These are phyloP conservation scores for Ophiostoma quercus DNA, from an alignment of 2,329 filamentous ascomycete genomes.

Conservation along the genomic window DNA sequence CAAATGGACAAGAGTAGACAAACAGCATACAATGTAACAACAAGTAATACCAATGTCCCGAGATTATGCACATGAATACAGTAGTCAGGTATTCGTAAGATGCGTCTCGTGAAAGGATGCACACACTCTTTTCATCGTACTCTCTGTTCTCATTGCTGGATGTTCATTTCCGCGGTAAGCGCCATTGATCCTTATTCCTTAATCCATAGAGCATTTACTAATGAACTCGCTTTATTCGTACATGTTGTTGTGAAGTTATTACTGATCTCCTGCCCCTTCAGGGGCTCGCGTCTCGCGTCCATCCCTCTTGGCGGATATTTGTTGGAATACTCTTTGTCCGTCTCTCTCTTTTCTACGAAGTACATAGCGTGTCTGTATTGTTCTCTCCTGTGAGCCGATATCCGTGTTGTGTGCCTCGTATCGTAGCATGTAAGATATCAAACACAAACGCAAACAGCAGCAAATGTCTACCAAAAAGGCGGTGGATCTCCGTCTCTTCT, in stretches of 20 bases:
- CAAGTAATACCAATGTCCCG: not conserved
- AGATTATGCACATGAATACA: not conserved
- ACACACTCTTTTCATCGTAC: not conserved
- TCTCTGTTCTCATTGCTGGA: not conserved
- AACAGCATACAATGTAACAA: not conserved
- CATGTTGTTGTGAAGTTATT: not conserved
- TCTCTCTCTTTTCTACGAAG: no score
- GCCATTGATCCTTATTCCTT: not conserved
- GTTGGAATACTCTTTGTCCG: not conserved
- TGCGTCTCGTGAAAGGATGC: not conserved
- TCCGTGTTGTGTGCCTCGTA: no score
- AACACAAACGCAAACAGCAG: no score
- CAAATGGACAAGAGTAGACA: not conserved
- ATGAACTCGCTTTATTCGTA: not conserved
- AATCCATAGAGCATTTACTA: not conserved
- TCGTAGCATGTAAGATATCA: no score
- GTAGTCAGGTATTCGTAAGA: not conserved
- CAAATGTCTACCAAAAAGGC: no score
- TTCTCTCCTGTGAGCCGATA: no score
- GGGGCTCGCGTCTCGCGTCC: conserved; percentile 12
- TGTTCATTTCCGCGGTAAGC: conserved; percentile 11
- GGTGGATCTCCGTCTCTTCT: not conserved
- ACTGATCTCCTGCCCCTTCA: conserved; percentile 7
- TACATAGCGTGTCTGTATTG: no score
- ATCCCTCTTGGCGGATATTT: conserved; percentile 4